Evolutionary conservation across 2,329 filamentous ascomycete species (phyloP).

Genomic region (Fusarium drepaniforme): DNA sequence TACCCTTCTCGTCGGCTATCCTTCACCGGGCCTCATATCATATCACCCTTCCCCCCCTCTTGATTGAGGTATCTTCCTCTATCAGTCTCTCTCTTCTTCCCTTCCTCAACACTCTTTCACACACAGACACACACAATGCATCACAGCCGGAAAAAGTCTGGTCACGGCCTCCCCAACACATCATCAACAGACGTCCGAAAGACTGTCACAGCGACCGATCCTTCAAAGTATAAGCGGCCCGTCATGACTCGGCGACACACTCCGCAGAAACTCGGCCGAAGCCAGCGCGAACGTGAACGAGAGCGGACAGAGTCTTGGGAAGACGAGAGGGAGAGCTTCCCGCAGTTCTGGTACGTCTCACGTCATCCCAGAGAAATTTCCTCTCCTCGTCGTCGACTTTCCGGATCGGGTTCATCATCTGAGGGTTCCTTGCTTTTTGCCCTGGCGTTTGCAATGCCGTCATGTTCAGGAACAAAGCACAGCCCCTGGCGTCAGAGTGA

Average conservation of each 20-base stretch:
- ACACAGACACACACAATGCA: slow-evolving; percentile 57
- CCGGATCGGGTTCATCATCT: slow-evolving; percentile 16
- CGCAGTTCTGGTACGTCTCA: slow-evolving; percentile 71
- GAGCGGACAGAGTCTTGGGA: slow-evolving; percentile 65
- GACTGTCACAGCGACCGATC: slow-evolving; percentile 58
- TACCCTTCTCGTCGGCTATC: slow-evolving; percentile 27
- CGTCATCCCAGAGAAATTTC: slow-evolving; percentile 17
- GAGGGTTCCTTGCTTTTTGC: slow-evolving; percentile 32
- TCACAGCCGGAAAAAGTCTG: slow-evolving; percentile 69
- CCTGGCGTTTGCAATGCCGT: slow-evolving; percentile 31
- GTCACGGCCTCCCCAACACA: slow-evolving; percentile 64
- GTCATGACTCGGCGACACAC: slow-evolving; percentile 59
- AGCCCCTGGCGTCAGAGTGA: slow-evolving; percentile 11
- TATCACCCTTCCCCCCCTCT: slow-evolving; percentile 34
- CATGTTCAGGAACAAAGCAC: slow-evolving; percentile 28
- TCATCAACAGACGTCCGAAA: slow-evolving; percentile 69
- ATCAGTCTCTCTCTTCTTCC: slow-evolving; percentile 18
- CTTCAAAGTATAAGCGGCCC: slow-evolving; percentile 62
- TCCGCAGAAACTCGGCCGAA: slow-evolving; percentile 64
- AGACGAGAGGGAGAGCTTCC: slow-evolving; percentile 73
- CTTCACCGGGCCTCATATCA: slow-evolving; percentile 38
- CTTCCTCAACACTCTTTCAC: slow-evolving; percentile 1
- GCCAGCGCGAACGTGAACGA: slow-evolving; percentile 63
- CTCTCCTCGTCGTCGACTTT: slow-evolving; percentile 9
- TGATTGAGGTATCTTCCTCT: slow-evolving; percentile 26